phyloP scores from a whole-genome alignment of 768 basidiomycete genomes.

The Russula sp. region DNA sequence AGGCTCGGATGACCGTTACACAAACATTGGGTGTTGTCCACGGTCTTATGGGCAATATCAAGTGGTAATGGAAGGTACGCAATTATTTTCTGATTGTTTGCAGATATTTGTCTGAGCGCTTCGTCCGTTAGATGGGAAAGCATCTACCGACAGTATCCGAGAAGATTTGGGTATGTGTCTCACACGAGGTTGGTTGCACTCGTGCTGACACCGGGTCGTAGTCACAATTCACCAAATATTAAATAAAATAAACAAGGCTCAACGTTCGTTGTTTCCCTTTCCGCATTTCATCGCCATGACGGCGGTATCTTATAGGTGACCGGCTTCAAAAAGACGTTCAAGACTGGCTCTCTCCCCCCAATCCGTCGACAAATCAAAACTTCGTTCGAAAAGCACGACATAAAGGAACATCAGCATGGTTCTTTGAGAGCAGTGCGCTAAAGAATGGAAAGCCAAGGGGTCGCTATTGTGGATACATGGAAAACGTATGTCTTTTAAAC shows the following conservation, averaged over 20 bases:
- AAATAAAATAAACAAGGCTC: neutral
- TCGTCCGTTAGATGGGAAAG: neutral
- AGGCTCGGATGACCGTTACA: neutral
- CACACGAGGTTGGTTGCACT: neutral
- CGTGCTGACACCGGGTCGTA: neutral
- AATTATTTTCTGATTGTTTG: fast-evolving
- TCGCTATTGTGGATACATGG: constrained; percentile 17
- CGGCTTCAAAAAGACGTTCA: neutral
- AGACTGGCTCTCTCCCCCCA: neutral
- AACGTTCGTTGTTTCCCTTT: too few relatives aligned
- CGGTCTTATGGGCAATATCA: neutral
- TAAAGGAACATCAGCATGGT: neutral
- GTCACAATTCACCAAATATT: neutral
- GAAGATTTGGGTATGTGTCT: neutral
- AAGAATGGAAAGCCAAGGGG: constrained; percentile 1
- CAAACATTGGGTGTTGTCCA: neutral
- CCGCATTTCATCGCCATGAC: neutral
- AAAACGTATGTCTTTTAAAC: neutral
- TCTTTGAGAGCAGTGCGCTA: neutral
- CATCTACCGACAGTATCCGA: constrained; percentile 5
- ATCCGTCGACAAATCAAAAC: neutral
- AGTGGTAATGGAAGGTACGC: neutral
- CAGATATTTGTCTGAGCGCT: neutral
- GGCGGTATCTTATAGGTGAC: neutral
- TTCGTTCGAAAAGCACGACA: neutral